Evolutionary conservation across 1,139 yeast species (phyloP).

Genomic region (Insectozyma bohioensis): DNA sequence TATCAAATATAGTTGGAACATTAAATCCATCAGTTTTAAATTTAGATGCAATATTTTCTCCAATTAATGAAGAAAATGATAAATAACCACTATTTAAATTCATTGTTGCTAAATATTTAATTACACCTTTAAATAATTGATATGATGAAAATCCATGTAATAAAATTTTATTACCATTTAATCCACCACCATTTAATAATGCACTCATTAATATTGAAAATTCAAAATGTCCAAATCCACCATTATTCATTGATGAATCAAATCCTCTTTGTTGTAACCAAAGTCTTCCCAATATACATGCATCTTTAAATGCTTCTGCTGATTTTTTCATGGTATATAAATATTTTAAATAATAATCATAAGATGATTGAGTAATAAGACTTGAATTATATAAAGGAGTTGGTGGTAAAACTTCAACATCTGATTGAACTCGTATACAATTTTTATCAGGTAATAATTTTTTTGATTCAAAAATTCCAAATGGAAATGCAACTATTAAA

Average conservation of each 20-base stretch:
- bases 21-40: conserved; percentile 63
- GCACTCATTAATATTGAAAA: conserved; percentile 81
- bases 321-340: conserved; percentile 73
- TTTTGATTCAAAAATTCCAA: conserved; percentile 66
- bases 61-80: conserved; percentile 61
- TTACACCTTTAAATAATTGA: conserved; percentile 86
- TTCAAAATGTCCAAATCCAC: conserved; percentile 94
- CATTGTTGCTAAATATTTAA: conserved; percentile 77
- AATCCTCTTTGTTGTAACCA: conserved; percentile 92
- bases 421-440: conserved; percentile 69
- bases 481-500: conserved; percentile 71
- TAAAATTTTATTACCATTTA: conserved; percentile 69
- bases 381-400: conserved; percentile 88
- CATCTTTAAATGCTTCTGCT: conserved; percentile 85
- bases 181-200: conserved; percentile 81
- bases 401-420: conserved; percentile 54
- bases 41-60: conserved; percentile 45
- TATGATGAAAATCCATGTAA: conserved; percentile 88
- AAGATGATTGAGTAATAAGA: conserved; percentile 65
- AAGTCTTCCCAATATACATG: conserved; percentile 79
- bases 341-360: conserved; percentile 69
- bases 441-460: conserved; percentile 78
- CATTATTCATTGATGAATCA: conserved; percentile 56
- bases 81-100: conserved; percentile 67
- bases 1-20: conserved; percentile 76